Percentiles rank a stretch among this genome's conserved stretches.
These are phyloP conservation scores for Fusarium sp. DNA, from an alignment of 2,329 filamentous ascomycete genomes.

Conservation along the genomic window DNA sequence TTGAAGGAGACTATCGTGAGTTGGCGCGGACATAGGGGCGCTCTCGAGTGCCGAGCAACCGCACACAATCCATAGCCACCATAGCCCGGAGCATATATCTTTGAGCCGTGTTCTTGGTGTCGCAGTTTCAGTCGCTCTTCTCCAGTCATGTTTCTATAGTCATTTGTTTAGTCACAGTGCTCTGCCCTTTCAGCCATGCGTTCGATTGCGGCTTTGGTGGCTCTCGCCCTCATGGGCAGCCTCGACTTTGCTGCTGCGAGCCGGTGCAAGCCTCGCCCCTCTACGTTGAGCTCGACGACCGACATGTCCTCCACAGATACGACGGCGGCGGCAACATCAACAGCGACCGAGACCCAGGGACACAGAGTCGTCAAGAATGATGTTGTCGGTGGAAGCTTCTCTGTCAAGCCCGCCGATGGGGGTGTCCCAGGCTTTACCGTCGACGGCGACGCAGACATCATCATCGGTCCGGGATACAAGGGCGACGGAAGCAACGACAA, in stretches of 20 bases:
- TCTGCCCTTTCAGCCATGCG: constrained; percentile 11
- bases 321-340: not conserved
- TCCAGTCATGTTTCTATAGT: too few species aligned
- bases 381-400: not conserved
- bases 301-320: not conserved
- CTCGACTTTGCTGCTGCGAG: not conserved
- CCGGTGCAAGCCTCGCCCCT: not conserved
- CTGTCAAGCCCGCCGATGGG: not conserved
- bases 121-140: too few species aligned
- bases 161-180: too few species aligned
- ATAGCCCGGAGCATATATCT: too few species aligned
- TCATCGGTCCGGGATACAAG: constrained; percentile 4
- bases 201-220: constrained; percentile 18
- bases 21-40: too few species aligned
- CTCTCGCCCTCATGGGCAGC: constrained; percentile 18
- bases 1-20: too few species aligned
- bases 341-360: not conserved
- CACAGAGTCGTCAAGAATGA: constrained; percentile 4
- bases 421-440: constrained; percentile 7
- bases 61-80: too few species aligned
- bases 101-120: too few species aligned
- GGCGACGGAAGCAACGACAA: constrained; percentile 1
- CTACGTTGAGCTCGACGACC: not conserved
- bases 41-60: too few species aligned
- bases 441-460: constrained; percentile 6